A percentile compares a stretch with the other conserved stretches of the same genome.
Conservation (phyloP, 2,329 filamentous ascomycete species). For the Fusarium anthophilum region DNA sequence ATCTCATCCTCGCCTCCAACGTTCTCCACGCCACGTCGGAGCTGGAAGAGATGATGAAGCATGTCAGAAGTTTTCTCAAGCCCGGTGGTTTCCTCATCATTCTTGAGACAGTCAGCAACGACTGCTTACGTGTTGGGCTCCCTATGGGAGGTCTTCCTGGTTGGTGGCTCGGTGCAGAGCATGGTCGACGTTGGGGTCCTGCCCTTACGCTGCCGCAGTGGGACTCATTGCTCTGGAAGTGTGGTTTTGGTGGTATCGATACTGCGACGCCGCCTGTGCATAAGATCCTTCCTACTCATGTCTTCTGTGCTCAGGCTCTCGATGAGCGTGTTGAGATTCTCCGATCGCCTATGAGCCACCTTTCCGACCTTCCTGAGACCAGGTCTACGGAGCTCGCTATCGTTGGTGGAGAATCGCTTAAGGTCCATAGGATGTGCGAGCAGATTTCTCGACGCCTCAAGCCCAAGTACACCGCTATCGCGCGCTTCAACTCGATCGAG, state of each 20-base stretch:
- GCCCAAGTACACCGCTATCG: neutral
- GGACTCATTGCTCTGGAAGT: neutral
- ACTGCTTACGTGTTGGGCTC: neutral
- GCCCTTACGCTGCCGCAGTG: neutral
- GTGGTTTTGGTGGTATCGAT: neutral
- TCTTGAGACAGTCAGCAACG: neutral
- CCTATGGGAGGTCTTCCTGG: constrained; percentile 7
- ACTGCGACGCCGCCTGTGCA: neutral
- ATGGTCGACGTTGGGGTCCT: neutral
- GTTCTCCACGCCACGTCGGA: neutral
- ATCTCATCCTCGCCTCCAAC: neutral
- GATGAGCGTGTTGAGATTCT: neutral
- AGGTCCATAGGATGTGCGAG: neutral
- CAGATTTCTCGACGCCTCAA: neutral
- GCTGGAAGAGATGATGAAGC: neutral
- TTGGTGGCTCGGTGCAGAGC: neutral
- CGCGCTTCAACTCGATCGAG: neutral
- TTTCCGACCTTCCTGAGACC: neutral
- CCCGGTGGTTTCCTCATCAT: neutral
- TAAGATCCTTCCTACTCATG: neutral
- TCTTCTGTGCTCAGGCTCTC: neutral
- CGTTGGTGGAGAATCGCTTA: neutral
- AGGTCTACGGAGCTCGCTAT: neutral
- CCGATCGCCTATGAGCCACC: neutral
- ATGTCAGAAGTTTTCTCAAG: neutral